Conservation (phyloP, 176 grass and related monocot species). For the Oryza meyeriana region DNA sequence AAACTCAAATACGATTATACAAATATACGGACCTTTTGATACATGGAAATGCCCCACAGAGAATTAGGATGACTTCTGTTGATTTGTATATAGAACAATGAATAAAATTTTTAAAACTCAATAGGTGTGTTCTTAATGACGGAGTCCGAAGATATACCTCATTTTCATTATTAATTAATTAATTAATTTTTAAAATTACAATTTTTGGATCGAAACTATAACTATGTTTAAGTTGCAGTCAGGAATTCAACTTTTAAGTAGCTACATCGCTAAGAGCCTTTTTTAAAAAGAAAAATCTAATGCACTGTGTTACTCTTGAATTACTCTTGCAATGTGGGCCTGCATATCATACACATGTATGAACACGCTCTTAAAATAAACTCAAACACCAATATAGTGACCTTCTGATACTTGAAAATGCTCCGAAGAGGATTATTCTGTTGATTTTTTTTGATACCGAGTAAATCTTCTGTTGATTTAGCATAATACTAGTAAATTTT, state of each 20-base stretch:
- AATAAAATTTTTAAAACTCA: not conserved
- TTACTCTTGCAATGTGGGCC: not conserved
- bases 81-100: not conserved
- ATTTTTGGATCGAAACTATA: not conserved
- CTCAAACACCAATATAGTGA: no score
- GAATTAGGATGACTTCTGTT: not conserved
- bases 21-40: not conserved
- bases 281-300: not conserved
- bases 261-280: not conserved
- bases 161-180: no score
- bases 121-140: no score
- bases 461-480: no score
- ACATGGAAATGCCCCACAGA: not conserved
- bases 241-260: not conserved
- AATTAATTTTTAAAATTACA: not conserved
- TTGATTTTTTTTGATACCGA: no score
- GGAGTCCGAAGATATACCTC: no score
- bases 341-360: not conserved
- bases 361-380: no score
- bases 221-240: no score
- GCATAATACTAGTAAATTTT: no score
- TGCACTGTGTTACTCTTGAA: no score
- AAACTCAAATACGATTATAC: not conserved
- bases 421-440: no score
- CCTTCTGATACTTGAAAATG: no score